Percentiles rank a stretch among this genome's conserved stretches.
Evolutionary conservation across 176 grass and related monocot species (phyloP).

Genomic region (Pontederia paniculata): DNA sequence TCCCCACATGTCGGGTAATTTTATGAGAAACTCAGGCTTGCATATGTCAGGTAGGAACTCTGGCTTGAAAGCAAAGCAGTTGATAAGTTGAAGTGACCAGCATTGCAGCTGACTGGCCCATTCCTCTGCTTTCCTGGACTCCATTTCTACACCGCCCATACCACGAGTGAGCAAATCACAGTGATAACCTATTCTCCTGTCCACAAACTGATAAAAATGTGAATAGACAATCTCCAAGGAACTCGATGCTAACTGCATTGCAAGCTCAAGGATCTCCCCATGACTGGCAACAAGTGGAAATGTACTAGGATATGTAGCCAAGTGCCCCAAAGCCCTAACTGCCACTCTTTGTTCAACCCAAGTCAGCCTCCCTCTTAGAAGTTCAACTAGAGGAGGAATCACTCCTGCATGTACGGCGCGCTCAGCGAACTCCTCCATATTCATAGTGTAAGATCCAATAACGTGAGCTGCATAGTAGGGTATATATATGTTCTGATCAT

Average conservation of each 20-base stretch:
- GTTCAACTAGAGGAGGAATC: slow-evolving; percentile 91
- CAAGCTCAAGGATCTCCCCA: slow-evolving; percentile 91
- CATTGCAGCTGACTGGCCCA: slow-evolving; percentile 99
- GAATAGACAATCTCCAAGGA: slow-evolving; percentile 98
- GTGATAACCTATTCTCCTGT: slow-evolving; percentile 83
- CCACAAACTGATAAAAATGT: slow-evolving; percentile 84
- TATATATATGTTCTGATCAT: slow-evolving; percentile 98
- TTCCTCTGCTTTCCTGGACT: slow-evolving; percentile 95
- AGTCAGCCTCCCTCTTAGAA: slow-evolving; percentile 88
- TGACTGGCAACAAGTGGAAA: slow-evolving; percentile 82
- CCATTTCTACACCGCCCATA: slow-evolving; percentile 98
- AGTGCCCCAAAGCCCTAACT: slow-evolving; percentile 86
- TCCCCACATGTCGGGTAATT: slow-evolving; percentile 98
- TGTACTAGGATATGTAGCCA: slow-evolving; percentile 87
- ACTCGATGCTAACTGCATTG: slow-evolving; percentile 89
- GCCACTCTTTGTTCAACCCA: slow-evolving; percentile 99
- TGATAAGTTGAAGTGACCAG: slow-evolving; percentile 98
- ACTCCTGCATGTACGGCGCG: slow-evolving; percentile 79
- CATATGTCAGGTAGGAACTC: slow-evolving; percentile 94
- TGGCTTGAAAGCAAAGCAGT: slow-evolving; percentile 96
- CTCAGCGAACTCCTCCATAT: slow-evolving; percentile 96
- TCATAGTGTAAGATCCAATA: slow-evolving; percentile 99
- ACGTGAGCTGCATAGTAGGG: slow-evolving; percentile 96
- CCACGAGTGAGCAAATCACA: slow-evolving; percentile 96
- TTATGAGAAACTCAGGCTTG: slow-evolving; percentile 68